A percentile compares a stretch with the other conserved stretches of the same genome.
Conservation (phyloP, 768 basidiomycete genomes). For the Phaeotremella skinneri region DNA sequence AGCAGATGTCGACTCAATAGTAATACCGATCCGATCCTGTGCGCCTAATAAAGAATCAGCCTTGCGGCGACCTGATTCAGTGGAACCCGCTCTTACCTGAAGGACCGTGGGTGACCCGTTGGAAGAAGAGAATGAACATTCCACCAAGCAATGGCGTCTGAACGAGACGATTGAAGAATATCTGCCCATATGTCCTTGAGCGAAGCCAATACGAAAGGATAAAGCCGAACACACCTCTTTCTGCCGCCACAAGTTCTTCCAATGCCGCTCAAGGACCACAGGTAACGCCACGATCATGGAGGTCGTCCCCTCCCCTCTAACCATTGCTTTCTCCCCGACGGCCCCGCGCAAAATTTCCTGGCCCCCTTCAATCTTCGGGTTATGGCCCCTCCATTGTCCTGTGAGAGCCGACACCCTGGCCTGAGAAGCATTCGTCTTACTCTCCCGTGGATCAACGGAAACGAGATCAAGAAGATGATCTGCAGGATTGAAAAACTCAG, state of each 20-base stretch:
- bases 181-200: constrained; percentile 26
- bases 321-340: constrained; percentile 21
- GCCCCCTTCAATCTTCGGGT: neutral
- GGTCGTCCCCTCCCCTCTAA: constrained; percentile 42
- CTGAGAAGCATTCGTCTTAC: constrained; percentile 24
- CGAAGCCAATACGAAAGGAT: constrained; percentile 28
- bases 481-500: constrained; percentile 57
- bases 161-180: constrained; percentile 41
- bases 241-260: constrained; percentile 54
- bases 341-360: constrained; percentile 10
- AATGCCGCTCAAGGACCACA: constrained; percentile 53
- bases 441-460: constrained; percentile 44
- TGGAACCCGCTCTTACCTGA: constrained; percentile 26
- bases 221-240: constrained; percentile 44
- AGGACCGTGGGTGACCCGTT: constrained; percentile 51
- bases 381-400: constrained; percentile 15
- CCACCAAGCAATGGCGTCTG: constrained; percentile 36
- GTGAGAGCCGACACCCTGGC: constrained; percentile 29
- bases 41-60: constrained; percentile 33
- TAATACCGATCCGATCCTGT: constrained; percentile 55
- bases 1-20: constrained; percentile 45
- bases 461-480: constrained; percentile 65
- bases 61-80: neutral
- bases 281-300: constrained; percentile 52
- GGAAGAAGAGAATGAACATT: constrained; percentile 53